Conservation (phyloP, 306 rosid species). For the Quillaja saponaria region DNA sequence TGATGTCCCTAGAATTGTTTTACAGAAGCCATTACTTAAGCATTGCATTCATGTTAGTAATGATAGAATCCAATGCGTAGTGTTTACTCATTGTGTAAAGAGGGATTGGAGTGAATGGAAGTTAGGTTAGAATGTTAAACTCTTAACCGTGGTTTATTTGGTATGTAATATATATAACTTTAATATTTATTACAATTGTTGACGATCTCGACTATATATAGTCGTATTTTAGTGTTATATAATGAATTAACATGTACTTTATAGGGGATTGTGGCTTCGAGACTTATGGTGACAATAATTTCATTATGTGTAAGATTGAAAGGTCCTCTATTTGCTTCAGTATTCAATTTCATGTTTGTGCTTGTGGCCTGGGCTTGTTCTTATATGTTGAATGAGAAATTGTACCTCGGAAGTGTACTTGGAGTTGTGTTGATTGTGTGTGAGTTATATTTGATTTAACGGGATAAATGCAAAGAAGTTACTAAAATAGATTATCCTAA, state of each 20-base stretch:
- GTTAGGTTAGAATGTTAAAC: slow-evolving; percentile 11
- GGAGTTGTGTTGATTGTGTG: slow-evolving; percentile 44
- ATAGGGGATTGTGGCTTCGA: slow-evolving; percentile 14
- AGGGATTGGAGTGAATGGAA: slow-evolving; percentile 14
- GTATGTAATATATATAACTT: not conserved
- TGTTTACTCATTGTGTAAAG: not conserved
- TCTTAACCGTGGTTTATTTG: not conserved
- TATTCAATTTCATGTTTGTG: slow-evolving; percentile 22
- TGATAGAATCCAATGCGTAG: not conserved
- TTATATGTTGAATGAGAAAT: slow-evolving; percentile 22
- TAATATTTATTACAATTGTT: not conserved
- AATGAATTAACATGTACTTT: not conserved
- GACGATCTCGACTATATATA: not conserved
- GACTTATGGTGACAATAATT: not conserved
- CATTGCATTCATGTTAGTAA: not conserved
- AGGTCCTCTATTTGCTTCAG: slow-evolving; percentile 24
- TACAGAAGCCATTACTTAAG: not conserved
- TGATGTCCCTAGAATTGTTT: no score
- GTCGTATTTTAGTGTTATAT: no score
- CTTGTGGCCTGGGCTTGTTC: slow-evolving; percentile 21
- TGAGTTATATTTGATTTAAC: slow-evolving; percentile 44
- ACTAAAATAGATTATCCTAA: no score
- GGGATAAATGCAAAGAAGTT: slow-evolving; percentile 57
- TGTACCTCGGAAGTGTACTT: slow-evolving; percentile 28
- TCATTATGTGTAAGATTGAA: slow-evolving; percentile 11